Percentiles rank a stretch among this genome's conserved stretches.
These are phyloP conservation scores for Microdochium bolleyi DNA, from an alignment of 2,329 filamentous ascomycete species.

Conservation along the genomic window DNA sequence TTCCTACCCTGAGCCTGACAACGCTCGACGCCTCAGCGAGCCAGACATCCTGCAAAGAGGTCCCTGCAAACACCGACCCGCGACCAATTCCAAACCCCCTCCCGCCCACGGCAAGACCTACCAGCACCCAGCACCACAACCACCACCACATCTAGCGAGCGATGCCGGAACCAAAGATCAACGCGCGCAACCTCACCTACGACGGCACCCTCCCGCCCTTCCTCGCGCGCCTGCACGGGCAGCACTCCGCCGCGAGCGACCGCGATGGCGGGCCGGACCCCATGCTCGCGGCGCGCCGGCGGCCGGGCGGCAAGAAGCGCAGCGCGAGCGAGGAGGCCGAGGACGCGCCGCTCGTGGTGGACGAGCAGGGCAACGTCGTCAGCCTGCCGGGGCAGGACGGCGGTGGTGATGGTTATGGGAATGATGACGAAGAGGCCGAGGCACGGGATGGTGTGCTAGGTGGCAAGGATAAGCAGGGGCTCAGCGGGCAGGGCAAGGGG, in stretches of 20 bases:
- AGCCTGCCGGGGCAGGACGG: conserved; percentile 27
- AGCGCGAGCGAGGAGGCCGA: conserved; percentile 64
- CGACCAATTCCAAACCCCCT: no score
- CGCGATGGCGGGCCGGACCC: conserved; percentile 43
- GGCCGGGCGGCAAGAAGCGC: conserved; percentile 40
- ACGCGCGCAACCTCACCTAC: conserved; percentile 64
- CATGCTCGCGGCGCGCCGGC: conserved; percentile 38
- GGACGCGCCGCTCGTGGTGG: conserved; percentile 66
- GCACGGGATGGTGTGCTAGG: conserved; percentile 14
- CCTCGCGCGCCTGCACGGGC: conserved; percentile 46
- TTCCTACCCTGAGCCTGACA: no score
- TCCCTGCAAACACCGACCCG: no score
- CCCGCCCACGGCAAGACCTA: no score
- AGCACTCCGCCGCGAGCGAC: conserved; percentile 37
- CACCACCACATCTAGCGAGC: background rate
- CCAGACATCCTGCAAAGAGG: no score
- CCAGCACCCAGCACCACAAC: background rate
- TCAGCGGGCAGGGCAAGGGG: no score
- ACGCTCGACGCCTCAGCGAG: no score
- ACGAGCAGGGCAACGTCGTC: conserved; percentile 63
- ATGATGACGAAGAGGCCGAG: conserved; percentile 22
- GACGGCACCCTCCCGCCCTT: conserved; percentile 51
- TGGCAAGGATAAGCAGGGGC: conserved; percentile 18
- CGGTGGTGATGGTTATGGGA: conserved; percentile 19
- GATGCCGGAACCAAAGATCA: conserved; percentile 45